Percentiles rank a stretch among this genome's conserved stretches.
Evolutionary conservation across 441 rosid species (phyloP).

Genomic region (Isatis lusitanica): DNA sequence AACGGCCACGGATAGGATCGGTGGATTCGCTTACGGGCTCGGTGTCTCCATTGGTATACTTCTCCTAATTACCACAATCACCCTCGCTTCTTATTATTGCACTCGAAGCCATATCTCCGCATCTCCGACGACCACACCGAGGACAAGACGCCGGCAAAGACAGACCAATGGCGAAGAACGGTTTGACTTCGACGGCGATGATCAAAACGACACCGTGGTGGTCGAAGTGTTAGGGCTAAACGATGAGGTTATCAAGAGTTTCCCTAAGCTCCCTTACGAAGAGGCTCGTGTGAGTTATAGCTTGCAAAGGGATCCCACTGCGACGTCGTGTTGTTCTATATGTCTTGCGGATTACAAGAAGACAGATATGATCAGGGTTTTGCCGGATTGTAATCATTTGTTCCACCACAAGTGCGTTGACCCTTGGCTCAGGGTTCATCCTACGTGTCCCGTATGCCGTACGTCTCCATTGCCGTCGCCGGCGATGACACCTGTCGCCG

Average conservation of each 20-base stretch:
- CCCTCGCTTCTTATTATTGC: constrained; percentile 72
- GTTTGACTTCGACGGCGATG: neutral
- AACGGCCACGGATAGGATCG: constrained; percentile 43
- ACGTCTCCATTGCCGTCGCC: constrained; percentile 40
- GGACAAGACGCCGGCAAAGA: constrained; percentile 28
- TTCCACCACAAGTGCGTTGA: constrained; percentile 54
- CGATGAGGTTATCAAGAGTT: constrained; percentile 65
- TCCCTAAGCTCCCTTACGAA: constrained; percentile 75
- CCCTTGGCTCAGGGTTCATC: constrained; percentile 45
- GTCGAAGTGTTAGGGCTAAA: constrained; percentile 61
- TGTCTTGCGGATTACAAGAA: constrained; percentile 50
- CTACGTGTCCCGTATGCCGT: constrained; percentile 53
- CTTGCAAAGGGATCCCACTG: constrained; percentile 44
- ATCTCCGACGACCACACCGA: constrained; percentile 9
- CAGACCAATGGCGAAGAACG: constrained; percentile 20
- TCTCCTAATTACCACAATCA: constrained; percentile 72
- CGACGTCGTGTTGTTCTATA: constrained; percentile 62
- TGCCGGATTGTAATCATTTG: constrained; percentile 54
- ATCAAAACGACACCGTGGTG: constrained; percentile 23
- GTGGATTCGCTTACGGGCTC: constrained; percentile 78
- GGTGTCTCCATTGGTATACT: constrained; percentile 81
- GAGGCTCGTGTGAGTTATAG: constrained; percentile 50
- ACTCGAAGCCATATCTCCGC: constrained; percentile 40
- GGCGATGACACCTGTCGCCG: constrained; percentile 66
- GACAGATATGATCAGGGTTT: constrained; percentile 38